These are phyloP conservation scores for Solanum hybrid DNA, from an alignment of 305 asterid genomes.

Conservation along the genomic window DNA sequence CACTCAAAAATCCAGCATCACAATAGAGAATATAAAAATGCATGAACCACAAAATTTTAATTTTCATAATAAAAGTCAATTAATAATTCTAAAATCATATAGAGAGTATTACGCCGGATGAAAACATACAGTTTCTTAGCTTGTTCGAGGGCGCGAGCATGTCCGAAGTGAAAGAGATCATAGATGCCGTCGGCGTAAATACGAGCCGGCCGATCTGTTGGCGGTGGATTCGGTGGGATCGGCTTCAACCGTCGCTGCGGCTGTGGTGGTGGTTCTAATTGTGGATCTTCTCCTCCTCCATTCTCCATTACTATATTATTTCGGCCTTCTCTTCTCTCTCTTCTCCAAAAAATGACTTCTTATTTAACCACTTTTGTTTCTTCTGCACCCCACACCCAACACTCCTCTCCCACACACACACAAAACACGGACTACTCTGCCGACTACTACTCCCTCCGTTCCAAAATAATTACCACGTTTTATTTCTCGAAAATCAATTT, in stretches of 20 bases:
- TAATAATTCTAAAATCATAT: neutral
- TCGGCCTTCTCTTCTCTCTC: neutral
- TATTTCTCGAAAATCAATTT: neutral
- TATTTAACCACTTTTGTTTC: neutral
- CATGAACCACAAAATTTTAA: neutral
- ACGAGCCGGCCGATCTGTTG: conserved; percentile 62
- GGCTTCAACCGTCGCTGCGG: conserved; percentile 1
- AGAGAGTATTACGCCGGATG: neutral
- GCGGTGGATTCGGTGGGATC: conserved; percentile 8
- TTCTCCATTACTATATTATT: neutral
- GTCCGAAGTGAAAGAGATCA: neutral
- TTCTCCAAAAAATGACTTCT: neutral
- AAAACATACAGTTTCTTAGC: conserved; percentile 58
- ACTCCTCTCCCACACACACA: neutral
- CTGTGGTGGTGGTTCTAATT: neutral
- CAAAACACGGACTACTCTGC: neutral
- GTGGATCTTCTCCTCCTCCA: conserved; percentile 4
- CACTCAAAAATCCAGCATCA: neutral
- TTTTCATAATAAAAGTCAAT: neutral
- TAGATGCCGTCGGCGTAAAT: conserved; percentile 13
- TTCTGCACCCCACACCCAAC: neutral
- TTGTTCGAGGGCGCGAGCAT: conserved; percentile 72
- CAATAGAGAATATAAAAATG: neutral
- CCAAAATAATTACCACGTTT: neutral
- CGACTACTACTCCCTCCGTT: neutral